Evolutionary conservation across 2,329 filamentous ascomycete genomes (phyloP).

Genomic region (Epichloe gansuensis): DNA sequence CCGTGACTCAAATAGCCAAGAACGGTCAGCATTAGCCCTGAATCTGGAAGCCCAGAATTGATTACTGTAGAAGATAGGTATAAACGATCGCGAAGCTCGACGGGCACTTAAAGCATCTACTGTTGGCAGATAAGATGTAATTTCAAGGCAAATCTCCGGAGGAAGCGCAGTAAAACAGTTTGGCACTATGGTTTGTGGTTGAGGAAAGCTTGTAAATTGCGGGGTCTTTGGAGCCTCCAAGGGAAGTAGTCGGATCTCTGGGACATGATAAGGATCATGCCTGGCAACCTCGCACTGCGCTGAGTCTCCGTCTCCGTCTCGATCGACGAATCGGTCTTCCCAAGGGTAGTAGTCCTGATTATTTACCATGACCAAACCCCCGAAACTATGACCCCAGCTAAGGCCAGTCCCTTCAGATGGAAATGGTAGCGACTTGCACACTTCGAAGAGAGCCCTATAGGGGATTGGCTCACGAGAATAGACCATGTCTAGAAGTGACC

Average conservation of each 20-base stretch:
- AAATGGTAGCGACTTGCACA: constrained; percentile 7
- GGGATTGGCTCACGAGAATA: constrained; percentile 3
- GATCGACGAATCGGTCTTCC: constrained; percentile 6
- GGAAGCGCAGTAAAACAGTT: constrained; percentile 2
- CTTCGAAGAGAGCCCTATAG: constrained; percentile 5
- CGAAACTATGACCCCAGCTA: constrained; percentile 7
- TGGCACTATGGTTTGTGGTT: too few relatives aligned
- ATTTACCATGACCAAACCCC: constrained; percentile 3
- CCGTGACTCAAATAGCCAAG: constrained; percentile 8
- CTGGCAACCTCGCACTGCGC: not conserved
- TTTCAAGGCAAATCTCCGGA: constrained; percentile 4
- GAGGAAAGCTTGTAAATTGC: not conserved
- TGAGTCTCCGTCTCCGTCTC: not conserved
- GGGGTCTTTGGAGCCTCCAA: constrained; percentile 2
- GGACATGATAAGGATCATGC: constrained; percentile 3
- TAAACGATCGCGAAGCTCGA: constrained; percentile 5
- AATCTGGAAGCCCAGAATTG: constrained; percentile 9
- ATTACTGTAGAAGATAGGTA: constrained; percentile 4
- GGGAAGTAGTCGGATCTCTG: constrained; percentile 6
- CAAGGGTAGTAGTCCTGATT: constrained; percentile 5
- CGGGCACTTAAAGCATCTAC: constrained; percentile 7
- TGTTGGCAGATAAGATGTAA: constrained; percentile 4
- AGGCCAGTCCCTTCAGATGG: not conserved
- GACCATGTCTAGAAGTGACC: constrained; percentile 6
- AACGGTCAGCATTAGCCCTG: constrained; percentile 5